phyloP scores from a whole-genome alignment of 2,329 filamentous ascomycete genomes.

The Trichophaea hybrida region DNA sequence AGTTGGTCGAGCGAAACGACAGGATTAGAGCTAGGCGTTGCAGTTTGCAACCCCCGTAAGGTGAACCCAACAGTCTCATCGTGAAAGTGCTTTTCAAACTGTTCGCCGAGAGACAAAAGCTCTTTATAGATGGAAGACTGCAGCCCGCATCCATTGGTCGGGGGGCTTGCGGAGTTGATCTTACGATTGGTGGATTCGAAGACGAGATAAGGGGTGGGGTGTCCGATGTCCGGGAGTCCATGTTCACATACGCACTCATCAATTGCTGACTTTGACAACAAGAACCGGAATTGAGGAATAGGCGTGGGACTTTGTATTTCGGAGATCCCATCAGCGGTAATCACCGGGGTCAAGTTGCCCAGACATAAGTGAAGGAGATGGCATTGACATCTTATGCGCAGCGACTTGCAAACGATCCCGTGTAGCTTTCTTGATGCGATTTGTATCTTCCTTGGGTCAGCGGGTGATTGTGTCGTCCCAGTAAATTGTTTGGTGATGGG shows the following conservation, averaged over 20 bases:
- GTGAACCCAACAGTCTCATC: neutral
- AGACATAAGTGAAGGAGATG: neutral
- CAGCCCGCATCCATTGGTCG: neutral
- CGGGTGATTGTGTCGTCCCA: neutral
- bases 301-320: no score
- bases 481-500: neutral
- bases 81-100: neutral
- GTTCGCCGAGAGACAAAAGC: neutral
- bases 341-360: no score
- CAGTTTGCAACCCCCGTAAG: no score
- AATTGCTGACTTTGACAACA: neutral
- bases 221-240: neutral
- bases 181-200: neutral
- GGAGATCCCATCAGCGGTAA: no score
- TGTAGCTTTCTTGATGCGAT: neutral
- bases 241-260: neutral
- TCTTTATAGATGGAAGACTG: neutral
- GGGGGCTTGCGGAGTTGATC: neutral
- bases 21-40: neutral
- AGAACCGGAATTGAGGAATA: neutral
- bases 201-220: no score
- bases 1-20: neutral
- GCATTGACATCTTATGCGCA: neutral
- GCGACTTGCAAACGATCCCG: neutral
- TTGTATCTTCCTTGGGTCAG: neutral